Evolutionary conservation across 2,329 filamentous ascomycete genomes (phyloP), one percentile per base, ranked within the genome.

Genomic region (Aulographum hederae): DNA sequence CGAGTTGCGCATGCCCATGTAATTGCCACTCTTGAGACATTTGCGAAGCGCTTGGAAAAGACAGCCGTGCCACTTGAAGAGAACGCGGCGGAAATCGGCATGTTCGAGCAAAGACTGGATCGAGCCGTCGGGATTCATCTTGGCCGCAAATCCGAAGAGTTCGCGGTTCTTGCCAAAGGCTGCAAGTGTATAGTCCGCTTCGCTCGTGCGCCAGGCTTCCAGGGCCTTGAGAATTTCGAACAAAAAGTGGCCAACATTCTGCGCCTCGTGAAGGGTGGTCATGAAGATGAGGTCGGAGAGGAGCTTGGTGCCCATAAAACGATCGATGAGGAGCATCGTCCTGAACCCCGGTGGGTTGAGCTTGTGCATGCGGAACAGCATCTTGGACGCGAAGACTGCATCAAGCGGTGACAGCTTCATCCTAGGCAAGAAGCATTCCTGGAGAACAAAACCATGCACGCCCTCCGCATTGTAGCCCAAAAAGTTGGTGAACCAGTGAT

Each of bases 1-100:
- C 28, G 84, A 82, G 49, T 98, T 98, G 34, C 86, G 75, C 48
- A 95, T 92, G 51, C 94, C 85, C 78, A 94, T 94, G 69, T 89
- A 98, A 53, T 95, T 86, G 19, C 70, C 73, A 18, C 77, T 76
- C 13, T 72, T 71, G 29, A 98, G 64, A 48, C 86, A 94, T 23
- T 68, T 67, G 48, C 84, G 85, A 33, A 98, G 60, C 2, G 86
- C 81, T 31, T 61, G 69, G 43, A 78, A 78, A 27, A 98, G 58
- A 39, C 78, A 73, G 43, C 77, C 73, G 52, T 98, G 91, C 84
- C 86, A 95, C 43, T 80, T 78, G 60, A 78, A 89, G 19, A 94
- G 62, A 32, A 91, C 58, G 42, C 80, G 75, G 31, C 82, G 75
- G 59, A 91, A 98, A 33, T 82, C 73, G 40, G 85, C 79, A 50